Conservation (phyloP, 176 grass and related monocot species). For the Elaeis guineensis region DNA sequence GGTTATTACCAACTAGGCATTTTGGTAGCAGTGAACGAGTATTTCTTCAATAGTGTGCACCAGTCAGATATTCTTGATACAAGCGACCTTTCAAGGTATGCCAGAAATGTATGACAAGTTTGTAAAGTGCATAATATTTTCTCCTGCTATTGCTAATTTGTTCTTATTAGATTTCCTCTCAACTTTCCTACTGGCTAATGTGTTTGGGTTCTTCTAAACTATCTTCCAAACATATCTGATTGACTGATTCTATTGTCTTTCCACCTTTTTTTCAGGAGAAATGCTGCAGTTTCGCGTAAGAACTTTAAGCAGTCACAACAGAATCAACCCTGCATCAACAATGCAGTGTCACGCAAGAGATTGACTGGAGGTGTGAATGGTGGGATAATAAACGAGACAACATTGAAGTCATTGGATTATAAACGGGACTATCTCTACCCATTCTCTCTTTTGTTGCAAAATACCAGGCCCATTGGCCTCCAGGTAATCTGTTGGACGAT, state of each 20-base stretch:
- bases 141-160: too few species aligned
- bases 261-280: slow-evolving; percentile 45
- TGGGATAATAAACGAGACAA: slow-evolving; percentile 78
- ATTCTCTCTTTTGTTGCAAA: slow-evolving; percentile 70
- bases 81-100: slow-evolving; percentile 42
- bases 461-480: slow-evolving; percentile 71
- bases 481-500: slow-evolving; percentile 28
- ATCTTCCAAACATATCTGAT: not conserved
- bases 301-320: slow-evolving; percentile 39
- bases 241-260: not conserved
- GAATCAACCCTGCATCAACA: slow-evolving; percentile 43
- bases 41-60: slow-evolving; percentile 60
- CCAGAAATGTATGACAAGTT: slow-evolving; percentile 4
- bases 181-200: too few species aligned
- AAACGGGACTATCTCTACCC: slow-evolving; percentile 79
- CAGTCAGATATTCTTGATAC: slow-evolving; percentile 42
- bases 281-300: slow-evolving; percentile 20
- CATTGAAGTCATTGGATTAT: slow-evolving; percentile 58
- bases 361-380: slow-evolving; percentile 87
- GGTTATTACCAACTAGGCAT: slow-evolving; percentile 94
- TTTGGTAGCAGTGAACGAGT: slow-evolving; percentile 68
- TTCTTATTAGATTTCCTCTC: too few species aligned
- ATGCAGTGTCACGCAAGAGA: slow-evolving; percentile 57
- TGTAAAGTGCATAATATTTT: too few species aligned
- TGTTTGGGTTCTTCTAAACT: not conserved